Evolutionary conservation across 257 asterid genomes (phyloP), one percentile per base, ranked within the genome.

Genomic region (Ophiorrhiza pumila): DNA sequence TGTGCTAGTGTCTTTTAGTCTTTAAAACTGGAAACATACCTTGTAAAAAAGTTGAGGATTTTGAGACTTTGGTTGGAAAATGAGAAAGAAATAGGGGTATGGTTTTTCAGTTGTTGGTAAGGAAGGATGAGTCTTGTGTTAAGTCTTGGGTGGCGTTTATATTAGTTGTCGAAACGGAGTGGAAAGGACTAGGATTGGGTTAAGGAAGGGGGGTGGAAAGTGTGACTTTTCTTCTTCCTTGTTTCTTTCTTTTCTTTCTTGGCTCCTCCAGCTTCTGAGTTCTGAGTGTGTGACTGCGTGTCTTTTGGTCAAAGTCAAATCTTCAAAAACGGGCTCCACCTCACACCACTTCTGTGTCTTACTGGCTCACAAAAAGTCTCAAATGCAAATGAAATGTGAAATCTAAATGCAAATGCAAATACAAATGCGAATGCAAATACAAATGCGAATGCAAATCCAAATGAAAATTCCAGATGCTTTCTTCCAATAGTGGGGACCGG

Each of bases 231-330:
- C 90, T 86, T 87, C 85, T 73, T 69, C 71, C 81, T 73, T 45
- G 59, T 72, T 68, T 57, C 55, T 74, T 46, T 46, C 11, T 55
- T 66, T 73, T 34, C 56, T 66, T 68, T 1, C 58, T 50, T 37
- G 53, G 66, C 53, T 53, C 45, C 31, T 22, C 57, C 3, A 34
- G 6, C 7, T 8, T 64, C 34, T 9, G 13, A 34, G 15, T 12
- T 27, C 20, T 6, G 18, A 34, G 18, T 39, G 68, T n/a, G 68
- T 62, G 47, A 25, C 37, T 47, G 69, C 14, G 35, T 34, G 25
- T 22, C 41, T 23, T 50, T 37, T 65, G 83, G 95, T 87, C 90
- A 91, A 80, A 82, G 96, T 89, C 93, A 85, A 86, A 88, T 61
- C 76, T 80, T 85, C 80, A 74, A 80, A 80, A 27, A 42, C 42